Evolutionary conservation across 2,329 filamentous ascomycete genomes (phyloP), one percentile per base, ranked within the genome.

Genomic region (Colletotrichum euphorbiae): DNA sequence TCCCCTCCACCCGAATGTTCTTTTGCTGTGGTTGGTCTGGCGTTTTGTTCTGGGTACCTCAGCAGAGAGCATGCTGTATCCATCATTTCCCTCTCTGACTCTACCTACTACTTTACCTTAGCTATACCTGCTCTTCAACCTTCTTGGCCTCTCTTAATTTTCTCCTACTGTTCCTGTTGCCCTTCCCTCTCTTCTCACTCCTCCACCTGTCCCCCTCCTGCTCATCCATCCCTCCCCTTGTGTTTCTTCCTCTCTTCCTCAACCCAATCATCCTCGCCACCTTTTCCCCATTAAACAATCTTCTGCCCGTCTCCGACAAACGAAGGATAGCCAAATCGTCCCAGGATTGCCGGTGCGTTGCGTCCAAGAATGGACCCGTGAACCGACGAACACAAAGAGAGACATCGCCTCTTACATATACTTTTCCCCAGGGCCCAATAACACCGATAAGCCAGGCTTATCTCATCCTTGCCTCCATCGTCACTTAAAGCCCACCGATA

Each of bases 371-470:
- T 51, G 59, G 59, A 48, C 42, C 46, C 45, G 58, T 68, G 38
- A 66, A 54, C 3, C 28, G 45, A 6, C 61, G 48, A 13, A 31
- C 28, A 8, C 28, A 66, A 46, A 38, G 21, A 48, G 54, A 60
- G 51, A 70, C 48, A 59, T 65, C 40, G 57, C 24, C 65, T 68
- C 54, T 68, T 65, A 65, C 54, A 68, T 68, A 54, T 65, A 50
- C 54, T 62, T 67, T 52, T 24, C 67, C 61, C 36, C 62, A 31
- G 59, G 72, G 72, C 74, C 80, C 80, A 83, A 87, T 88, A 85
- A 87, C 84, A 80, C 81, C 80, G 81, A 86, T 85, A 85, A 85
- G 81, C 79, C 80, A 81, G 78, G 81, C 84, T 85, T 86, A 87
- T 87, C 84, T 87, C 74, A 80, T 85, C 77, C 80, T 85, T 73